These are phyloP conservation scores for Phytophthora rubi DNA, from an alignment of 352 stramenopile genomes.

Conservation along the genomic window DNA sequence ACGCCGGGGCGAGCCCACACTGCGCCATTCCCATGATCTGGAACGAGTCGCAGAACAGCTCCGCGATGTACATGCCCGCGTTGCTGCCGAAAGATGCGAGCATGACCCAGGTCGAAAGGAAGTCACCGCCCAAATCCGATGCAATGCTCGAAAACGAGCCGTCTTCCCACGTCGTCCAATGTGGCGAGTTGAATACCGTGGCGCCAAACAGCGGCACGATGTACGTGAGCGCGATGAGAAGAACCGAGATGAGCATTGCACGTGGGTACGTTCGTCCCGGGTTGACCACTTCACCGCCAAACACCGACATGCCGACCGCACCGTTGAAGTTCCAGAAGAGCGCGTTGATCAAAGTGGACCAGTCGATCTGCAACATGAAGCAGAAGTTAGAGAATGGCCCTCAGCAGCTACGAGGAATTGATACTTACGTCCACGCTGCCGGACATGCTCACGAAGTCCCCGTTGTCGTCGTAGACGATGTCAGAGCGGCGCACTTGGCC, in stretches of 20 bases:
- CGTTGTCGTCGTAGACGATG: slow-evolving; percentile 40
- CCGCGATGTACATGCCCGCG: slow-evolving; percentile 92
- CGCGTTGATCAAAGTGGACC: slow-evolving; percentile 91
- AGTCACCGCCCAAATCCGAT: slow-evolving; percentile 82
- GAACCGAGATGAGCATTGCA: slow-evolving; percentile 80
- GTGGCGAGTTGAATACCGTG: slow-evolving; percentile 64
- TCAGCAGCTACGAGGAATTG: background rate
- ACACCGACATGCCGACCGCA: slow-evolving; percentile 89
- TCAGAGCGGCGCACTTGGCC: slow-evolving; percentile 46
- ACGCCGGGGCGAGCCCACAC: slow-evolving; percentile 81
- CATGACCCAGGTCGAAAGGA: slow-evolving; percentile 90
- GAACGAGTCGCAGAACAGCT: slow-evolving; percentile 93
- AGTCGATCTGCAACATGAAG: slow-evolving; percentile 22
- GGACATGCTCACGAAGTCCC: slow-evolving; percentile 49
- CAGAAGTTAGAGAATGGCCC: slow-evolving; percentile 2
- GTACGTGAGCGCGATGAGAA: slow-evolving; percentile 87
- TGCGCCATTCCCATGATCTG: slow-evolving; percentile 87
- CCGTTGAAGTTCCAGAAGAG: slow-evolving; percentile 97
- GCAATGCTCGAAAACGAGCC: slow-evolving; percentile 89
- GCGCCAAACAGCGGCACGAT: slow-evolving; percentile 88
- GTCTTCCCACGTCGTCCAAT: slow-evolving; percentile 89
- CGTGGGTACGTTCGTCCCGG: slow-evolving; percentile 79
- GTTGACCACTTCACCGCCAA: slow-evolving; percentile 90
- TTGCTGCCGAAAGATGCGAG: slow-evolving; percentile 89
- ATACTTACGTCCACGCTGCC: slow-evolving; percentile 33